These are phyloP conservation scores for Nematodospora valgi DNA, from an alignment of 805 yeast genomes.

Conservation along the genomic window DNA sequence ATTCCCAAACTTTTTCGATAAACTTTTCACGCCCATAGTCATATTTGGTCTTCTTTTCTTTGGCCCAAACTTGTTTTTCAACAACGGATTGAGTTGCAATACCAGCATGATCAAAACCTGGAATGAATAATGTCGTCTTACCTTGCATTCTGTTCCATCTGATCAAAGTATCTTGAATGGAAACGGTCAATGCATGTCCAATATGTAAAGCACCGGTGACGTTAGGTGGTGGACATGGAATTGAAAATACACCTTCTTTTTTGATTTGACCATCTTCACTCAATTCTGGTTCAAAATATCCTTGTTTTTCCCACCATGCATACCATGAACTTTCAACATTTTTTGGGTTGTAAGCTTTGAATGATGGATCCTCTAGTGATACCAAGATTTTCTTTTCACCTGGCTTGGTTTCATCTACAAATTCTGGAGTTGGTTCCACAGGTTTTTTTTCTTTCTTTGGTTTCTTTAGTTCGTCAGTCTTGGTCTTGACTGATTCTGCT, in stretches of 20 bases:
- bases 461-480: constrained; percentile 47
- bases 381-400: constrained; percentile 90
- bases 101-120: constrained; percentile 99
- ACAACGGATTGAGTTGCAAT: constrained; percentile 98
- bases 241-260: constrained; percentile 81
- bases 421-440: constrained; percentile 57
- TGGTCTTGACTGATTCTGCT: constrained; percentile 4
- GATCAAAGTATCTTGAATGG: constrained; percentile 90
- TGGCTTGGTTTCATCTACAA: constrained; percentile 73
- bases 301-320: constrained; percentile 91
- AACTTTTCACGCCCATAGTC: constrained; percentile 93
- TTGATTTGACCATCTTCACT: constrained; percentile 68
- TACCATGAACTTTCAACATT: constrained; percentile 97
- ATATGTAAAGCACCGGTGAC: constrained; percentile 98
- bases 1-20: constrained; percentile 88
- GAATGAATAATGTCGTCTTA: constrained; percentile 85
- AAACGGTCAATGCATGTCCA: constrained; percentile 95
- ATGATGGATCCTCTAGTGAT: constrained; percentile 86
- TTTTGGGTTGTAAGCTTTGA: constrained; percentile 90
- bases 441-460: constrained; percentile 70
- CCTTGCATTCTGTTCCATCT: constrained; percentile 98
- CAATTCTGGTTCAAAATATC: constrained; percentile 84
- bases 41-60: constrained; percentile 85
- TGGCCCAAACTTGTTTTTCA: constrained; percentile 91
- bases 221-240: constrained; percentile 99